A percentile compares a stretch with the other conserved stretches of the same genome.
Evolutionary conservation across 129 eudicot species (phyloP).

Genomic region (Artemisia tridentata): DNA sequence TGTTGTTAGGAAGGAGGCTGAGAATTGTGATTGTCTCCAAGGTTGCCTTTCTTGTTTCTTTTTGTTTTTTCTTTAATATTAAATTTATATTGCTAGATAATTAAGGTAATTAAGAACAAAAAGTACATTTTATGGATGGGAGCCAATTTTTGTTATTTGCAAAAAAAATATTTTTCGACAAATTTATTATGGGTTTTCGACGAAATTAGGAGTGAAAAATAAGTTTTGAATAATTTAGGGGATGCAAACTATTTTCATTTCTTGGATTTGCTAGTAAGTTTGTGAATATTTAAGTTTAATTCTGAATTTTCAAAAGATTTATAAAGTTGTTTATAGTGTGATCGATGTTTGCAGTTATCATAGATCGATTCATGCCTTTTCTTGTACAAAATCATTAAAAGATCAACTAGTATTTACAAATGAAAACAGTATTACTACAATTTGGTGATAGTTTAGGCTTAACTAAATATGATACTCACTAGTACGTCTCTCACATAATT

Average conservation of each 20-base stretch:
- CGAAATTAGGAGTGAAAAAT: no score
- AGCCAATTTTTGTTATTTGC: no score
- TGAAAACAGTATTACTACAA: neutral
- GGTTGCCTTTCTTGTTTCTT: conserved; percentile 24
- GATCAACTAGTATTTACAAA: neutral
- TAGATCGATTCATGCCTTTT: neutral
- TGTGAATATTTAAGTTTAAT: no score
- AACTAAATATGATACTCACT: neutral
- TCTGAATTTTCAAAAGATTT: no score
- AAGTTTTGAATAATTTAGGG: no score
- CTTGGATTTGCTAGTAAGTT: no score
- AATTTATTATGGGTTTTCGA: no score
- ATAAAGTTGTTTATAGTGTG: no score
- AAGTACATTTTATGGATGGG: no score
- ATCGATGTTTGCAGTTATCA: neutral
- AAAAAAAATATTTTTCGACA: no score
- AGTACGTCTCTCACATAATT: neutral
- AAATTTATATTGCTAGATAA: neutral
- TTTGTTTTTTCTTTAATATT: neutral
- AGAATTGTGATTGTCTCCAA: conserved; percentile 67
- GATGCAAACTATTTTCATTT: no score
- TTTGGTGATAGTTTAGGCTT: neutral
- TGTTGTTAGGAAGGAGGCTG: conserved; percentile 74
- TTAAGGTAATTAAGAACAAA: no score
- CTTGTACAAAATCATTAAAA: neutral